Evolutionary conservation across 768 basidiomycete species (phyloP).

Genomic region (Tephrocybe sp.): DNA sequence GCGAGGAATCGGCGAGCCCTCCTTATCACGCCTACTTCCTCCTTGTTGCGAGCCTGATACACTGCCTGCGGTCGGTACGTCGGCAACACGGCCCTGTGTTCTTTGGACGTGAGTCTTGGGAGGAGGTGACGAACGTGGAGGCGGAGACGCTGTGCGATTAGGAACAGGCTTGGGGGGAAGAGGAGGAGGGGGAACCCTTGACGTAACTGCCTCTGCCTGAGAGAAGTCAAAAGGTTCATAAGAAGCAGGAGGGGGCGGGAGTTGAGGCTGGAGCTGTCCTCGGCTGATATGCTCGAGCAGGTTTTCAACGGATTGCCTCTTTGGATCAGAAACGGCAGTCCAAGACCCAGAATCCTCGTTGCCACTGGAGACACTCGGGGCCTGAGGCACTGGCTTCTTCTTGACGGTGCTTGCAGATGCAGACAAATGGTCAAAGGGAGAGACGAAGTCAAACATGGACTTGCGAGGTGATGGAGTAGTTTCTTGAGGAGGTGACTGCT

Average conservation of each 20-base stretch:
- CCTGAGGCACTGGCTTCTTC: constrained; percentile 67
- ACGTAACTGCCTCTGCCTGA: constrained; percentile 38
- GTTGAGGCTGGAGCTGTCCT: constrained; percentile 33
- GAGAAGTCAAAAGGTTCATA: constrained; percentile 52
- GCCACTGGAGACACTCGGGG: constrained; percentile 38
- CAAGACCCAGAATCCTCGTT: constrained; percentile 60
- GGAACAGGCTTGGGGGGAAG: constrained; percentile 57
- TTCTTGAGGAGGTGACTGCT: constrained; percentile 26
- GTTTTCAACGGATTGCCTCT: constrained; percentile 83
- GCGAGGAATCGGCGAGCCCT: constrained; percentile 65
- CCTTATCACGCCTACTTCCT: constrained; percentile 57
- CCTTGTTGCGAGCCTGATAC: constrained; percentile 17
- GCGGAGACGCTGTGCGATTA: constrained; percentile 50
- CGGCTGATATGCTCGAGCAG: constrained; percentile 71
- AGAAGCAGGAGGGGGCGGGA: constrained; percentile 33
- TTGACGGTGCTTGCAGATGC: constrained; percentile 47
- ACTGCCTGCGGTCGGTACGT: constrained; percentile 42
- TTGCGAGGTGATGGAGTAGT: constrained; percentile 69
- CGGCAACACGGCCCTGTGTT: constrained; percentile 45
- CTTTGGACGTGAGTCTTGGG: constrained; percentile 57
- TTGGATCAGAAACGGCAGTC: constrained; percentile 55
- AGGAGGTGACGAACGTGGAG: constrained; percentile 61
- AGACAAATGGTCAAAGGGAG: constrained; percentile 79
- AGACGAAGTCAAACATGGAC: constrained; percentile 83
- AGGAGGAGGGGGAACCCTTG: constrained; percentile 56